phyloP scores from a whole-genome alignment of 805 yeast genomes.

The Ogataea wickerhamii region DNA sequence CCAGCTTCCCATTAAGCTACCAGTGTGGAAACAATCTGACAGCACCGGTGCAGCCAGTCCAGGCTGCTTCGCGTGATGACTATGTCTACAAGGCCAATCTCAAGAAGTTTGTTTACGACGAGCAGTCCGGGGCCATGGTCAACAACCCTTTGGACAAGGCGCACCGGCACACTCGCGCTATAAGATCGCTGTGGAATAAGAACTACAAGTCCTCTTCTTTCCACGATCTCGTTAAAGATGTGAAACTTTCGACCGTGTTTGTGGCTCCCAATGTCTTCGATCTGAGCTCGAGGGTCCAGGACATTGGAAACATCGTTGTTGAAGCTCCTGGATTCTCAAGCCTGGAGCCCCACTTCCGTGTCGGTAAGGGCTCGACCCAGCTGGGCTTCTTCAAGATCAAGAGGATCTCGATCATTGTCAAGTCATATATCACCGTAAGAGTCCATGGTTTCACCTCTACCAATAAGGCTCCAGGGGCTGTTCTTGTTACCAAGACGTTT shows the following conservation, averaged over 20 bases:
- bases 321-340: slow-evolving; percentile 1
- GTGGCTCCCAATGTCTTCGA: background rate
- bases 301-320: background rate
- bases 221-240: slow-evolving; percentile 3
- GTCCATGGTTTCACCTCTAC: background rate
- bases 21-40: slow-evolving; percentile 6
- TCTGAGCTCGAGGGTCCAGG: background rate
- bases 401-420: background rate
- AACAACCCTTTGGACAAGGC: slow-evolving; percentile 3
- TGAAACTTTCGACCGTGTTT: background rate
- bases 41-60: background rate
- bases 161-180: slow-evolving; percentile 8
- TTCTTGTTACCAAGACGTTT: slow-evolving; percentile 1
- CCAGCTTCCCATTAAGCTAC: background rate
- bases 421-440: background rate
- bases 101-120: slow-evolving; percentile 4
- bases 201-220: slow-evolving; percentile 4
- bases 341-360: slow-evolving; percentile 1
- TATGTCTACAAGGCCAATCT: slow-evolving; percentile 2
- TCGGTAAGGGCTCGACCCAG: slow-evolving; percentile 1
- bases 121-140: slow-evolving; percentile 1
- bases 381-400: slow-evolving; percentile 1
- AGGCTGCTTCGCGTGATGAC: background rate
- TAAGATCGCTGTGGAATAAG: slow-evolving; percentile 5
- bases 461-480: background rate